Base-by-base conservation (phyloP, 116 monocot species). In the Trichopus zeylanicus region DNA sequence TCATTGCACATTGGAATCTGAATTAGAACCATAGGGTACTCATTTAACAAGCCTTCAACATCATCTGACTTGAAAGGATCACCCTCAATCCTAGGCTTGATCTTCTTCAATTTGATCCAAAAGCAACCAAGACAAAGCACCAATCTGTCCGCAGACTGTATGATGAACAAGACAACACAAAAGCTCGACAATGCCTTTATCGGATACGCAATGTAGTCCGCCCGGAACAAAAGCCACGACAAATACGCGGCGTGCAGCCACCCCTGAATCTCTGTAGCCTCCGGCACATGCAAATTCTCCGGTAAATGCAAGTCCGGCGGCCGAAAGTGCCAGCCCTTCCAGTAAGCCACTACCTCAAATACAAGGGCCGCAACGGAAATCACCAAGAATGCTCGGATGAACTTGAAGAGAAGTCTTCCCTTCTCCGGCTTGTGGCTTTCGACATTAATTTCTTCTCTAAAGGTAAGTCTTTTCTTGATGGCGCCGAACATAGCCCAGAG, bases 71-170 rank as follows among this genome's bases (percentile, higher is more conserved):
- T 72, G 37, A 39, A 67, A 3, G 66, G 57, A 49, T 73, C 58
- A 0, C 42, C 69, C 16, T 53, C 63, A 27, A 75, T 61, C 48
- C 51, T 66, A 0, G 89, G 89, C 29, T 84, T 84, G 60, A 89
- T 78, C 53, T 70, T 73, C 69, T 63, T 80, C 47, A 89, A n/a
- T 67, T 80, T 83, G 66, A n/a, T n/a, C n/a, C n/a, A n/a, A n/a
- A 89, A 78, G 70, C 84, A 89, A 0, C 85, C 82, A 9, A 85
- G 49, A 58, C 90, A 85, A 38, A 85, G 54, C 13, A 85, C 56
- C 21, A 82, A 33, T 31, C 90, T 51, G 60, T 90, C 90, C 26
- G 74, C 33, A 2, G 77, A 78, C 57, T 90, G 90, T 7, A 90
- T 66, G 24, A 90, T 46, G 66, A 90, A 90, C 13, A 90, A 62